Conservation (phyloP, 2,329 filamentous ascomycete species). For the Phialemoniopsis sp. region DNA sequence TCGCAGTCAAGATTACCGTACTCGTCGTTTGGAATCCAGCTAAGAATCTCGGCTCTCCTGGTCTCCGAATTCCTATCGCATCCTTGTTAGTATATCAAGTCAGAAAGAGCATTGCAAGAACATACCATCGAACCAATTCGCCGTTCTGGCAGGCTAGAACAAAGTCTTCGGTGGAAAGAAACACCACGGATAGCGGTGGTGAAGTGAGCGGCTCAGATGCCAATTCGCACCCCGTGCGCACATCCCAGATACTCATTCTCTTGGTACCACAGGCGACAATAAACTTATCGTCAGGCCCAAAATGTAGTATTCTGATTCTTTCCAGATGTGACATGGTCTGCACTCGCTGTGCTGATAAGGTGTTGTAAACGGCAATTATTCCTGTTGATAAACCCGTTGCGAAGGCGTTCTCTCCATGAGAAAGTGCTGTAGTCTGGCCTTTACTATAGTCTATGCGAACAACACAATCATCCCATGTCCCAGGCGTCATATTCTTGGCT, state of each 20-base stretch:
- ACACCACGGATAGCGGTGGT: too few relatives aligned
- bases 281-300: slow-evolving; percentile 15
- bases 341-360: slow-evolving; percentile 13
- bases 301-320: slow-evolving; percentile 16
- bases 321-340: slow-evolving; percentile 16
- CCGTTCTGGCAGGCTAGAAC: too few relatives aligned
- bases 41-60: too few relatives aligned
- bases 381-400: slow-evolving; percentile 23
- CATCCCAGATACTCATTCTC: too few relatives aligned
- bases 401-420: slow-evolving; percentile 17
- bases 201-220: too few relatives aligned
- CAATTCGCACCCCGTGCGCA: too few relatives aligned
- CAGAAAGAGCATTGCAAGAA: too few relatives aligned
- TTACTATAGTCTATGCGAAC: slow-evolving; percentile 19
- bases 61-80: too few relatives aligned
- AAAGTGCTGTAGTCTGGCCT: slow-evolving; percentile 17
- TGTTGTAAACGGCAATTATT: slow-evolving; percentile 20
- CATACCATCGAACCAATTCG: too few relatives aligned
- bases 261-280: slow-evolving; percentile 17
- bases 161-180: too few relatives aligned
- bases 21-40: slow-evolving; percentile 9
- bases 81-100: too few relatives aligned
- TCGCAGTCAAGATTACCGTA: not conserved
- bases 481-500: slow-evolving; percentile 16
- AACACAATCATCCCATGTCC: slow-evolving; percentile 31